Percentiles rank a stretch among this genome's conserved stretches.
Evolutionary conservation across 2,329 filamentous ascomycete genomes (phyloP).

Genomic region (Beauveria sp.): DNA sequence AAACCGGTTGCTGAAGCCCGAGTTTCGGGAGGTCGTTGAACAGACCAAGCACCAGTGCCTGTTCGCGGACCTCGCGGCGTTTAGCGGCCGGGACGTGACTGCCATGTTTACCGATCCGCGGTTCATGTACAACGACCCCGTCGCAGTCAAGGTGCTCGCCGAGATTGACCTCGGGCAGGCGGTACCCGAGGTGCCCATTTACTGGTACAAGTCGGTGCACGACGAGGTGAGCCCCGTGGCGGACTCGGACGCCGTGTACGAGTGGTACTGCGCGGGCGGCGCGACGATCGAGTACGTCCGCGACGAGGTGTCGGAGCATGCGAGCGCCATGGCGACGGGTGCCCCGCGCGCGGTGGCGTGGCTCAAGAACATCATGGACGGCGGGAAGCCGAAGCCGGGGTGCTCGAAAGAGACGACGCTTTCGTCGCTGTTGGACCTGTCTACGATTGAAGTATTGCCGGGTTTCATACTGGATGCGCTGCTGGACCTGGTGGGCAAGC

Average conservation of each 20-base stretch:
- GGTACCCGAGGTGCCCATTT: conserved; percentile 31
- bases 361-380: conserved; percentile 13
- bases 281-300: conserved; percentile 35
- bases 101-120: conserved; percentile 33
- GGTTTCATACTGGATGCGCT: background rate
- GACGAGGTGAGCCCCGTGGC: conserved; percentile 37
- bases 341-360: conserved; percentile 14
- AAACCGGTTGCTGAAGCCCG: conserved; percentile 13
- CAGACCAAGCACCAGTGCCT: conserved; percentile 21
- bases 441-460: background rate
- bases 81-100: conserved; percentile 27
- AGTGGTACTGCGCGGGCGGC: conserved; percentile 32
- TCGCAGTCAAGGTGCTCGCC: conserved; percentile 20
- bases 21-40: conserved; percentile 19
- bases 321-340: conserved; percentile 5
- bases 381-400: background rate
- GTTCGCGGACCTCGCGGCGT: conserved; percentile 19
- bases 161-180: conserved; percentile 27
- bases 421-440: background rate
- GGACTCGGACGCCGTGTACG: conserved; percentile 35
- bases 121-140: conserved; percentile 17
- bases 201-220: conserved; percentile 40
- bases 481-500: conserved; percentile 1
- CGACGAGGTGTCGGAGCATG: conserved; percentile 34
- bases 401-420: conserved; percentile 1